These are phyloP conservation scores for Kodamaea laetipori DNA, from an alignment of 805 yeast species.

Conservation along the genomic window DNA sequence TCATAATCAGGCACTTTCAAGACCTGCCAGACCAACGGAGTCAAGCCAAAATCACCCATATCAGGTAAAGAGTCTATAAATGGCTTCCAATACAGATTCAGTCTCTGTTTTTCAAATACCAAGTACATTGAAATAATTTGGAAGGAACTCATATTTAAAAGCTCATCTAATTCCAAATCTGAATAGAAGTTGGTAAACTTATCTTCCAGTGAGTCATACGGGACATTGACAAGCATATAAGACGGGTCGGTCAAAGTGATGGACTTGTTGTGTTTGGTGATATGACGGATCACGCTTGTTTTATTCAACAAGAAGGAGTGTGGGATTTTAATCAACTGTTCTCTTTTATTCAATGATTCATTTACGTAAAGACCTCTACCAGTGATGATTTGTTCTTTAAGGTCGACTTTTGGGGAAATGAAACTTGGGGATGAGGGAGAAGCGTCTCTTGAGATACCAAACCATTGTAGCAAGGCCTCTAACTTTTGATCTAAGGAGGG, in stretches of 20 bases:
- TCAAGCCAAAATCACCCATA: constrained; percentile 48
- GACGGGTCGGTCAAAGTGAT: constrained; percentile 29
- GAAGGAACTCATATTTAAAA: constrained; percentile 54
- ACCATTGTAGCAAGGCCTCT: constrained; percentile 29
- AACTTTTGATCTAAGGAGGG: constrained; percentile 1
- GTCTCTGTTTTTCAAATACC: constrained; percentile 45
- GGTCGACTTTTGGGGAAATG: constrained; percentile 43
- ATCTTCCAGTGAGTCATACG: constrained; percentile 23
- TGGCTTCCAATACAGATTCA: constrained; percentile 58
- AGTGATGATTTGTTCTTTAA: constrained; percentile 41
- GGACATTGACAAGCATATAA: constrained; percentile 25
- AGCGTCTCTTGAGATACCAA: background rate
- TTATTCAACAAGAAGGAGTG: constrained; percentile 59
- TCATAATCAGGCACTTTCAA: constrained; percentile 26
- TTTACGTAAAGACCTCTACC: constrained; percentile 68
- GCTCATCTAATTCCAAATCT: constrained; percentile 28
- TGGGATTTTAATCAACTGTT: constrained; percentile 57
- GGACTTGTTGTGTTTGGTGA: constrained; percentile 43
- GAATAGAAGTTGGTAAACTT: constrained; percentile 34
- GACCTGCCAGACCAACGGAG: constrained; percentile 68
- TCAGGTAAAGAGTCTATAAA: constrained; percentile 68
- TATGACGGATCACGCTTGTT: constrained; percentile 47
- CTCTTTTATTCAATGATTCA: constrained; percentile 38
- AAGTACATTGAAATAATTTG: constrained; percentile 59
- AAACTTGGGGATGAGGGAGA: constrained; percentile 8